phyloP scores from a whole-genome alignment of 192 early-diverging fungal genomes.

The Coemansia sp. region DNA sequence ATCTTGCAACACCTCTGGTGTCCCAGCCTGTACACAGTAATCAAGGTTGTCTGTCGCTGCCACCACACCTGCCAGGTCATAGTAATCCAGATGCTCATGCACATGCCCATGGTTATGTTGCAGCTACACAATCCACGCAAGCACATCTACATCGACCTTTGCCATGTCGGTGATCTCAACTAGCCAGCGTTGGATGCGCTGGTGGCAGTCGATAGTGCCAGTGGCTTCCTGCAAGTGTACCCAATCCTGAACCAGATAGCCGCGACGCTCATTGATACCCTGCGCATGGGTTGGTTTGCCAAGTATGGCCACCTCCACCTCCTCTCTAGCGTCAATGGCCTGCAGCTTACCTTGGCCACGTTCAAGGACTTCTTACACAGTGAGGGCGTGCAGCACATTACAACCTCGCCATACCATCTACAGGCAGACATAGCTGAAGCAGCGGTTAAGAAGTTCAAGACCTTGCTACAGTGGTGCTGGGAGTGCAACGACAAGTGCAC shows the following conservation, averaged over 20 bases:
- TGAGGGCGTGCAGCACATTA: not conserved
- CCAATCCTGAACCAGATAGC: slow-evolving; percentile 9
- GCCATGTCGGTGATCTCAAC: slow-evolving; percentile 5
- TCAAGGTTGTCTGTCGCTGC: not conserved
- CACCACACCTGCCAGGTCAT: slow-evolving; percentile 24
- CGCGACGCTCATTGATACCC: not conserved
- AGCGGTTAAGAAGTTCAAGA: slow-evolving; percentile 27
- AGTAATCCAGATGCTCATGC: slow-evolving; percentile 4
- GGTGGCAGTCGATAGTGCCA: not conserved
- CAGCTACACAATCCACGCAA: not conserved
- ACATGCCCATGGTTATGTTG: slow-evolving; percentile 6
- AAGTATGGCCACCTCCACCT: slow-evolving; percentile 1
- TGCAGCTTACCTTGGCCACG: not conserved
- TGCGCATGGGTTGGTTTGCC: slow-evolving; percentile 11
- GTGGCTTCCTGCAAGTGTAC: slow-evolving; percentile 14
- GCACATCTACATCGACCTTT: slow-evolving; percentile 29
- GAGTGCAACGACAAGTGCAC: not conserved
- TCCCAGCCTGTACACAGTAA: not conserved
- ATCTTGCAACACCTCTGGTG: not conserved
- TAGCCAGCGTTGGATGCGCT: slow-evolving; percentile 5
- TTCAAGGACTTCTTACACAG: slow-evolving; percentile 5
- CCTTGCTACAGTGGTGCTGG: slow-evolving; percentile 3
- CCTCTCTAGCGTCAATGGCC: slow-evolving; percentile 29
- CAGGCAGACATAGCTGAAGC: slow-evolving; percentile 18
- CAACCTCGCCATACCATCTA: not conserved